These are phyloP conservation scores for Cercospora sojina DNA, from an alignment of 2,329 filamentous ascomycete genomes.

Conservation along the genomic window DNA sequence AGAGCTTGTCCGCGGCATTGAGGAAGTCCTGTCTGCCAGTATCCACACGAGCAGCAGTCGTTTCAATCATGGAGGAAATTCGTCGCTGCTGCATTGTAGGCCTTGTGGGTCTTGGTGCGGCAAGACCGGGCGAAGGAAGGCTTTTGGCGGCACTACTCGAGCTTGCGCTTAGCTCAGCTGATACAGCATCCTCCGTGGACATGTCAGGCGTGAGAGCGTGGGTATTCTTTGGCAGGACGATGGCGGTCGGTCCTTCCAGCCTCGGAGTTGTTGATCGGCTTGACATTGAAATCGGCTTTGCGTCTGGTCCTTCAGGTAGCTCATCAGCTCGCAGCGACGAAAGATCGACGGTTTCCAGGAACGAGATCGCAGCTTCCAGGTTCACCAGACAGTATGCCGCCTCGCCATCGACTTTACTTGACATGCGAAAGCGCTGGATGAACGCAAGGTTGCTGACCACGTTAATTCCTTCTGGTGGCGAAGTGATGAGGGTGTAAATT, in stretches of 20 bases:
- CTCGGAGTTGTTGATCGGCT: constrained; percentile 51
- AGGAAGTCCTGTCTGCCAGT: constrained; percentile 66
- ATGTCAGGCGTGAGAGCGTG: constrained; percentile 39
- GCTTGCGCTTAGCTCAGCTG: constrained; percentile 29
- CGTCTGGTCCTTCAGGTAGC: constrained; percentile 59
- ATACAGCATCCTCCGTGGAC: constrained; percentile 30
- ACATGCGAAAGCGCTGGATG: constrained; percentile 85
- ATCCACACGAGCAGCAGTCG: constrained; percentile 79
- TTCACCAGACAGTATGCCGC: constrained; percentile 96
- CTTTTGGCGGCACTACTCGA: constrained; percentile 18
- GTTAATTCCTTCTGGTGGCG: constrained; percentile 79
- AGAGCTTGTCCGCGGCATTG: constrained; percentile 82
- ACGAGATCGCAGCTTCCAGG: constrained; percentile 89
- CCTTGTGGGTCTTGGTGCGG: constrained; percentile 32
- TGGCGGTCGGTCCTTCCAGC: constrained; percentile 40
- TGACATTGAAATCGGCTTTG: constrained; percentile 48
- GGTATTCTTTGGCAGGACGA: constrained; percentile 32
- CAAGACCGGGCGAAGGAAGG: constrained; percentile 36
- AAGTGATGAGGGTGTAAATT: constrained; percentile 92
- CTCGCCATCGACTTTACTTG: constrained; percentile 85
- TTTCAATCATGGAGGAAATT: constrained; percentile 81
- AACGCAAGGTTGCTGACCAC: constrained; percentile 94
- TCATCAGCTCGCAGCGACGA: constrained; percentile 84
- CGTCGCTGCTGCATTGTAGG: constrained; percentile 66
- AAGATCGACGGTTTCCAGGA: constrained; percentile 91